Evolutionary conservation across 1,139 yeast species (phyloP), one percentile per base, ranked within the genome.

Genomic region (Pichia sp.): DNA sequence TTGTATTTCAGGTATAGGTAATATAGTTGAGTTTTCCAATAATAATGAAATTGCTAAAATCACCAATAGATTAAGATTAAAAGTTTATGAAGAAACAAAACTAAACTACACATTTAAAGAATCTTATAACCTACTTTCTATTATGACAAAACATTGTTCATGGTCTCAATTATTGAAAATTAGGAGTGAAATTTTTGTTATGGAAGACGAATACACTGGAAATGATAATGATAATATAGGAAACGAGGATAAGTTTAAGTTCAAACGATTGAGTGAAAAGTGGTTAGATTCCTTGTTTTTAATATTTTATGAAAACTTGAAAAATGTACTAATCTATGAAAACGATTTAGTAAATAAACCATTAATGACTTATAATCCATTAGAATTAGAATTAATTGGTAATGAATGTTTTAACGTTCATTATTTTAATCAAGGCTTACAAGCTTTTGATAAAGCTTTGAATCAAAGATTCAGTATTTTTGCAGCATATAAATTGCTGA

Each of bases 331-430:
- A 16, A 79, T 85, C 65, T 86, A 97, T 97, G 94, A 92, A 62
- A 90, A 96, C 2, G 97, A 92, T 39, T 46, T 53, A 7, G 48
- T 51, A 24, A 53, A 52, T 35, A 53, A 53, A 16, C 55, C 80
- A 66, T 84, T 81, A 41, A 77, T 84, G 57, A 80, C 79, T 59
- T 90, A 86, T 67, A 79, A 88, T 47, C 85, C 96, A 0, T 70
- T 87, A 49, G 98, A 92, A 67, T 92, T 97, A 97, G 96, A 90
- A 65, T 74, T 90, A 40, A 76, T 90, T 53, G 98, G 97, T 0
- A 73, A 80, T 49, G 80, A 88, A 40, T 89, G 96, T 6, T 76
- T 77, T 59, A 76, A 96, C 53, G 78, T 90, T 40, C 83, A 84
- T 61, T 89, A 88, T 62, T 80, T 70, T 62, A 82, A 82, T 51